These are phyloP conservation scores for Coemansia guatemalensis DNA, from an alignment of 192 early-diverging fungal species.

Conservation along the genomic window DNA sequence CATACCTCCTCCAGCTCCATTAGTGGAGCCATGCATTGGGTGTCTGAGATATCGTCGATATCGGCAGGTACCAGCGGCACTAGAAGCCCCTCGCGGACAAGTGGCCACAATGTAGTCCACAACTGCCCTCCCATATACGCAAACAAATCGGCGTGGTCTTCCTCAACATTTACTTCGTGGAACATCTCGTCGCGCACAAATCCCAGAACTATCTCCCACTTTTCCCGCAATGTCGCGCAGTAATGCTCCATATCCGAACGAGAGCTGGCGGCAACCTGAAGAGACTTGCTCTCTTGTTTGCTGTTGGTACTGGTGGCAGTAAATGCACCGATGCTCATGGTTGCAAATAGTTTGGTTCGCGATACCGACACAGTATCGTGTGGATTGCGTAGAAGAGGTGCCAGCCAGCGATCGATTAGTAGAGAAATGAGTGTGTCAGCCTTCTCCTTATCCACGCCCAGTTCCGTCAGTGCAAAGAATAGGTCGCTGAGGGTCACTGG, in stretches of 20 bases:
- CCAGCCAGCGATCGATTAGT: conserved; percentile 27
- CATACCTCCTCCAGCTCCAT: conserved; percentile 41
- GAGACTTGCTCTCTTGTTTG: neutral
- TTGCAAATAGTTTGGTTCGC: conserved; percentile 23
- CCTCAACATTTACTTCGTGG: conserved; percentile 33
- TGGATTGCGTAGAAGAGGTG: conserved; percentile 36
- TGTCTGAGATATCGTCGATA: conserved; percentile 23
- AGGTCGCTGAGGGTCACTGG: conserved; percentile 40
- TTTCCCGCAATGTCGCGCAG: conserved; percentile 31
- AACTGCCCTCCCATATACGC: conserved; percentile 31
- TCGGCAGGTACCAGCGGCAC: conserved; percentile 27
- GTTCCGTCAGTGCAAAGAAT: conserved; percentile 43
- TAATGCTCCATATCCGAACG: conserved; percentile 2
- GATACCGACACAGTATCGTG: conserved; percentile 23
- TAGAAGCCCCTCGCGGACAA: conserved; percentile 20
- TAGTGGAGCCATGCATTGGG: conserved; percentile 29
- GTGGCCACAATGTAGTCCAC: conserved; percentile 30
- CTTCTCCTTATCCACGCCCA: conserved; percentile 28
- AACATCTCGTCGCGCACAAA: conserved; percentile 47
- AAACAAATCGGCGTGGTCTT: conserved; percentile 38
- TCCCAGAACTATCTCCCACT: conserved; percentile 30
- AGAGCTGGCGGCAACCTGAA: neutral
- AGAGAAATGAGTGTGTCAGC: conserved; percentile 21
- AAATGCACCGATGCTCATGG: conserved; percentile 41
- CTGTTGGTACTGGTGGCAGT: neutral